Evolutionary conservation across 1,139 yeast species (phyloP).

Genomic region (Spathaspora sp.): DNA sequence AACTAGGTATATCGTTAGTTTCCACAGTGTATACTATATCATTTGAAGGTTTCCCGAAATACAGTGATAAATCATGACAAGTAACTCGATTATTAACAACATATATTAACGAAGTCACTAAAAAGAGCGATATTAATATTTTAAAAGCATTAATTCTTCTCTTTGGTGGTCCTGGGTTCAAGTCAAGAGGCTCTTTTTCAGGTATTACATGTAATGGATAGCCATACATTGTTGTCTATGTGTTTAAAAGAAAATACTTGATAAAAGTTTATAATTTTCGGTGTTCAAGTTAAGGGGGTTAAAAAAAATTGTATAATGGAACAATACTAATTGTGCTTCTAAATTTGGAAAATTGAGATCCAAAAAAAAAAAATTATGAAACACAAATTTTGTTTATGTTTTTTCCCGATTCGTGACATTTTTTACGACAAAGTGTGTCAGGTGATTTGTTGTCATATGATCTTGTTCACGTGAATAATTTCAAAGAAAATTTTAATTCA

Average conservation of each 20-base stretch:
- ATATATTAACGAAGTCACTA: conserved; percentile 13
- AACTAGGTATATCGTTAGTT: background rate
- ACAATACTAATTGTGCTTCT: background rate
- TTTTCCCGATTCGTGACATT: background rate
- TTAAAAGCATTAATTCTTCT: conserved; percentile 7
- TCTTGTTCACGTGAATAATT: background rate
- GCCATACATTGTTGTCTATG: background rate
- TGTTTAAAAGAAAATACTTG: background rate
- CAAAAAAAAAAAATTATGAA: background rate
- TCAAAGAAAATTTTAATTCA: background rate
- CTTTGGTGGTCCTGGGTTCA: background rate
- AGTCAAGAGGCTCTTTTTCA: conserved; percentile 5
- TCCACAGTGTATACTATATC: background rate
- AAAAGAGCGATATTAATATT: conserved; percentile 8
- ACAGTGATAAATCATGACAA: background rate
- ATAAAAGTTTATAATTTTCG: background rate
- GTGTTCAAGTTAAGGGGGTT: background rate
- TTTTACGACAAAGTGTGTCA: background rate
- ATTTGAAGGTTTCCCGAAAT: background rate
- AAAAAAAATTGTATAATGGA: background rate
- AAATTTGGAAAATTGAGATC: conserved; percentile 3
- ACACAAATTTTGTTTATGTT: conserved; percentile 1
- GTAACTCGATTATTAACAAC: background rate
- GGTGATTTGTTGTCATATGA: conserved; percentile 3
- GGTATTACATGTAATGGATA: conserved; percentile 4